phyloP scores from a whole-genome alignment of 2,329 filamentous ascomycete genomes.

The Grosmannia serpens region DNA sequence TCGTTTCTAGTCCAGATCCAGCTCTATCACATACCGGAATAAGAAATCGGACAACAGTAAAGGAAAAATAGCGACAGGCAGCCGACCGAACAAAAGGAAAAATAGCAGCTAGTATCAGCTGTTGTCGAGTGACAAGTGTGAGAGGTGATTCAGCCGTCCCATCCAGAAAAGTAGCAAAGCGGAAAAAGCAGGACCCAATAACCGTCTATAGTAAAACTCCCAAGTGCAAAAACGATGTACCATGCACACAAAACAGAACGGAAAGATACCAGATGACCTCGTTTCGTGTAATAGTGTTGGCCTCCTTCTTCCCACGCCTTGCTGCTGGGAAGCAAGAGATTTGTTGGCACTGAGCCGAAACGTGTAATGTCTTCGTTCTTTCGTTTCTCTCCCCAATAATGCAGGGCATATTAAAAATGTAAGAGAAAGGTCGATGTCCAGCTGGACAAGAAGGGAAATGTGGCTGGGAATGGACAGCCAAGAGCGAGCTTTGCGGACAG shows the following conservation, averaged over 20 bases:
- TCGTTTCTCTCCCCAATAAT: not conserved
- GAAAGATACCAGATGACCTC: not conserved
- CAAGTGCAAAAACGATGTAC: slow-evolving; percentile 1
- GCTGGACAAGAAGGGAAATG: not conserved
- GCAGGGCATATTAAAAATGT: slow-evolving; percentile 23
- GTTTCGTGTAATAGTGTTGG: not conserved
- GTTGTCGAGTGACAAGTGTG: not conserved
- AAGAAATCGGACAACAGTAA: not conserved
- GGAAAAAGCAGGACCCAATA: slow-evolving; percentile 4
- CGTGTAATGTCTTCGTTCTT: slow-evolving; percentile 5
- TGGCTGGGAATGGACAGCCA: not conserved
- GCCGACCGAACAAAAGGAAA: not conserved
- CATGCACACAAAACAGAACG: slow-evolving; percentile 4
- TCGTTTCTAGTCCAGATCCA: not conserved
- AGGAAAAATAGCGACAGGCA: not conserved
- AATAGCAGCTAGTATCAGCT: not conserved
- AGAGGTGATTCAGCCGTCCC: not conserved
- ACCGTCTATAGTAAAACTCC: slow-evolving; percentile 11
- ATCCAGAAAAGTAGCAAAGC: not conserved
- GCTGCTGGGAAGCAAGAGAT: slow-evolving; percentile 16
- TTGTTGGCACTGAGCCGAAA: slow-evolving; percentile 19
- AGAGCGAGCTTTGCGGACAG: not conserved
- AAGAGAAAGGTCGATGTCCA: not conserved
- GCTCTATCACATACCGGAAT: not conserved
- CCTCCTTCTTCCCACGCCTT: slow-evolving; percentile 7